Percentiles rank a stretch among this genome's conserved stretches.
These are phyloP conservation scores for Chytriomyces hyalinus DNA, from an alignment of 192 early-diverging fungal species.

Conservation along the genomic window DNA sequence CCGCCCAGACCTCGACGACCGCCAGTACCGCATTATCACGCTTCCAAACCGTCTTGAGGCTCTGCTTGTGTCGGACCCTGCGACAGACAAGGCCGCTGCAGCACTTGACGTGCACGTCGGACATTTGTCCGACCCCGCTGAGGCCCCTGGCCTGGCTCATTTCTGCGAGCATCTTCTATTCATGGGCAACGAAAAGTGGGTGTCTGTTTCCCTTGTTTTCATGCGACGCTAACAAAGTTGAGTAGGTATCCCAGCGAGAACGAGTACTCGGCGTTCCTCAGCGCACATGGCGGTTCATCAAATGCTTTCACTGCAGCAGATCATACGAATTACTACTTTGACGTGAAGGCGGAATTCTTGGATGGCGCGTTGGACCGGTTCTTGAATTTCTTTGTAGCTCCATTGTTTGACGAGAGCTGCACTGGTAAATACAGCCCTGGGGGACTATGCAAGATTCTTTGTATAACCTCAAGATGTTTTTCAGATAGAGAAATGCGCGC, in stretches of 20 bases:
- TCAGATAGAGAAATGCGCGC: constrained; percentile 93
- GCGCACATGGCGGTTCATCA: constrained; percentile 75
- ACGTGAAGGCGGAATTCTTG: constrained; percentile 68
- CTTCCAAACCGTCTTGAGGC: constrained; percentile 67
- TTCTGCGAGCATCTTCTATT: constrained; percentile 64
- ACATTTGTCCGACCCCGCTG: constrained; percentile 75
- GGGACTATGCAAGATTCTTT: constrained; percentile 75
- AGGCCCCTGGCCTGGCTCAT: constrained; percentile 81
- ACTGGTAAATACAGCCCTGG: too few species aligned
- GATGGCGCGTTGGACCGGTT: constrained; percentile 77
- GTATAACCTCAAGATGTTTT: constrained; percentile 88
- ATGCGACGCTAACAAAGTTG: constrained; percentile 32
- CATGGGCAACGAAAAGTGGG: constrained; percentile 43
- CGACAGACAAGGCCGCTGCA: constrained; percentile 78
- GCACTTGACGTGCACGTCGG: constrained; percentile 86
- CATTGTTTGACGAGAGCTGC: too few species aligned
- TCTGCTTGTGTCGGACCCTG: constrained; percentile 72
- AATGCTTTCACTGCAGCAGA: constrained; percentile 83
- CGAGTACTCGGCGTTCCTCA: constrained; percentile 73
- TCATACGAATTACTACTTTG: constrained; percentile 85
- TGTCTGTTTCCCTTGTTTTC: not conserved
- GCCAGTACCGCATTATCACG: constrained; percentile 43
- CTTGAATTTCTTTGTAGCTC: constrained; percentile 79
- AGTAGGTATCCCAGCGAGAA: constrained; percentile 76
- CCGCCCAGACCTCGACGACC: constrained; percentile 49